Percentiles rank a stretch among this genome's conserved stretches.
Conservation (phyloP, 306 rosid species). For the Quercus parvula region DNA sequence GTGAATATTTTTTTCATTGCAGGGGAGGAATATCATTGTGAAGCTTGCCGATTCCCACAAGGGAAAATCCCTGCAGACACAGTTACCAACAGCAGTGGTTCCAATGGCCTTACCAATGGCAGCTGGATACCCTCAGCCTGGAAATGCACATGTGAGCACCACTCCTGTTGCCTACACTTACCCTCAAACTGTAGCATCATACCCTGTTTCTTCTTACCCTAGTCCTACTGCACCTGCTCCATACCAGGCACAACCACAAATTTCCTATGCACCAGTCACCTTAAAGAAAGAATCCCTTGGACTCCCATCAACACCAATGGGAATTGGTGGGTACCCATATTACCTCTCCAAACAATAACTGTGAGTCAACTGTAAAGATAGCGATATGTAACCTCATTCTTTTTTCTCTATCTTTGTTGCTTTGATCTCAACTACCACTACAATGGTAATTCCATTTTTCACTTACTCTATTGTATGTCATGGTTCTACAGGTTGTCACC, state of each 20-base stretch:
- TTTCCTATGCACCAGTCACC: conserved; percentile 45
- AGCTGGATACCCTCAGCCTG: conserved; percentile 62
- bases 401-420: not conserved
- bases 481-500: conserved; percentile 3
- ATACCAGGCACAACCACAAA: conserved; percentile 48
- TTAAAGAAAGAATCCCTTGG: conserved; percentile 44
- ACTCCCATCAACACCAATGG: conserved; percentile 38
- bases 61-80: conserved; percentile 45
- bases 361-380: conserved; percentile 2
- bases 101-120: conserved; percentile 52
- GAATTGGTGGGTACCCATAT: conserved; percentile 63
- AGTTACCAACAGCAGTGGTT: conserved; percentile 38
- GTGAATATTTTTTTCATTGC: conserved; percentile 25
- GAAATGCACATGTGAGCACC: conserved; percentile 33
- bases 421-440: conserved; percentile 1
- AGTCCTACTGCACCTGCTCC: conserved; percentile 40
- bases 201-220: conserved; percentile 51
- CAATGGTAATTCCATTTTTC: not conserved
- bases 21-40: conserved; percentile 70
- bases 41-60: conserved; percentile 77
- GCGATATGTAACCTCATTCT: conserved; percentile 4
- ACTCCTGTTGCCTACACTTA: conserved; percentile 45
- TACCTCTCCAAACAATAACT: conserved; percentile 53
- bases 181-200: conserved; percentile 53
- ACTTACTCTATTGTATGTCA: not conserved